Evolutionary conservation across 2,329 filamentous ascomycete genomes (phyloP), one percentile per base, ranked within the genome.

Genomic region (Domatiomyces globalis): DNA sequence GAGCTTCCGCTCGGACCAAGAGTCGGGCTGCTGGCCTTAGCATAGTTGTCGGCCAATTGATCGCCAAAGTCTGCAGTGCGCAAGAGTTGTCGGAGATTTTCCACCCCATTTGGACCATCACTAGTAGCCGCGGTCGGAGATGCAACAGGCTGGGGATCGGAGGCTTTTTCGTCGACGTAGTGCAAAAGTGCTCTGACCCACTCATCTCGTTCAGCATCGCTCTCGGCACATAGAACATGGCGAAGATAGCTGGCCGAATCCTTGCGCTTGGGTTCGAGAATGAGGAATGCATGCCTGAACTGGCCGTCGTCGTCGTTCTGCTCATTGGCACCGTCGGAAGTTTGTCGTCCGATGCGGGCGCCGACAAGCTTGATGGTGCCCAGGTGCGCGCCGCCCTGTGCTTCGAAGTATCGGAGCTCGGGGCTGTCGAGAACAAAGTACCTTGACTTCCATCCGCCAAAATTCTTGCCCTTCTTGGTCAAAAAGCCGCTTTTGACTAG

Each of bases 381-480:
- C 42, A 96, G 72, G 65, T 95, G 87, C 15, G 87, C 81, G 45
- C 92, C 92, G 47, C 90, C 89, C 2, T 87, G 88, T 1, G 84
- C 80, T 67, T 98, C 92, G 62, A 86, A 96, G 65, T 98, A 98
- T 61, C 85, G 88, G 61, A 98, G 71, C 52, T 83, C 75, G 4
- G 83, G 77, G 8, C 81, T 81, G 60, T 85, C 79, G 2, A 86
- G 71, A 12, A 83, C 74, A 62, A 85, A 85, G 62, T 80, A 85
- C 52, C 82, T 72, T 9, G 88, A 89, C 69, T 98, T 98, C 92
- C 92, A 98, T 47, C 92, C 92, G 49, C 92, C 92, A 69, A 98
- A 98, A 63, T 96, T 96, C 74, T 98, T 98, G 47, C 92, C 92
- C 60, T 86, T 80, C 71, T 98, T 98, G 1, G 92, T 96, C 48